Base-by-base conservation (phyloP, 441 rosid genomes). In the Bocquillonia castaneifolia region DNA sequence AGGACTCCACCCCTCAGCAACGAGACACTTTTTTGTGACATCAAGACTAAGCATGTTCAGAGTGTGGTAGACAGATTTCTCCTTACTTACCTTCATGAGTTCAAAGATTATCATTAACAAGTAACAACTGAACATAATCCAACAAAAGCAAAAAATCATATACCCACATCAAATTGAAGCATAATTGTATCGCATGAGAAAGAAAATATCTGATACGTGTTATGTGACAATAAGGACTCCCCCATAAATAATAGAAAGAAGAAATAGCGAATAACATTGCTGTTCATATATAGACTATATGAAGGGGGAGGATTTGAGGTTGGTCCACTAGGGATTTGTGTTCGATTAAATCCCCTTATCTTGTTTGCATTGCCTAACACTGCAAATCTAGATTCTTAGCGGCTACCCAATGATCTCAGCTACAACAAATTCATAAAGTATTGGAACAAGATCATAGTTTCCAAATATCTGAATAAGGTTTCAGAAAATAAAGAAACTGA, bases 1-100 rank as follows among this genome's bases (percentile, higher is more conserved):
- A 51, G 93, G 93, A 63, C 88, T 80, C 93, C 96, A 89, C 25
- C 85, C 91, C 78, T 89, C 96, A 64, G 81, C 90, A 42, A 83
- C 96, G 72, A 89, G 93, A 73, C 93, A 87, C 67, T 84, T 89
- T 70, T 86, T 89, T 42, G 96, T 86, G 73, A 87, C 93, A 67
- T 89, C 93, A 69, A 89, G 81, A 66, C 90, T 89, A 48, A 89
- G 96, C 90, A 86, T 84, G 70, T 87, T 86, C 61, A 89, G 75
- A 32, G 87, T 82, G 81, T 89, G 89, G 75, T 86, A 81, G 72
- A 86, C 67, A 50, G 96, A 86, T 77, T 86, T 89, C 74, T 89
- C 96, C 85, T 73, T 87, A 79, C 81, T 88, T 66, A 80, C 93
- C 96, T 87, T 77, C 78, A 77, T 5, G 6, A 68, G 68, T 74